phyloP scores from a whole-genome alignment of 768 basidiomycete genomes.

The Holtermanniella nyarrowii region DNA sequence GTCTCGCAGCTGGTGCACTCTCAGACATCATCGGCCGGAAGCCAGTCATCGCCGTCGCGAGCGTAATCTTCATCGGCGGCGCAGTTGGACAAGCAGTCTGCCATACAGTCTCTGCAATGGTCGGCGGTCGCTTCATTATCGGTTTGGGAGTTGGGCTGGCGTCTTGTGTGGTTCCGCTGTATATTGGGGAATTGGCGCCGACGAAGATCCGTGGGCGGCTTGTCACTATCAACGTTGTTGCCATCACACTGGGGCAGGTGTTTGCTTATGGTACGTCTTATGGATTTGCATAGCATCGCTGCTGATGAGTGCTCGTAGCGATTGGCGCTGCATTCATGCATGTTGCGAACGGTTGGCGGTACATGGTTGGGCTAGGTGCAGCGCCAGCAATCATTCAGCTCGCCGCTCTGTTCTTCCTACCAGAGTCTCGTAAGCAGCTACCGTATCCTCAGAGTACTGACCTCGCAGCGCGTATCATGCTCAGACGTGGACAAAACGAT shows the following conservation, averaged over 20 bases:
- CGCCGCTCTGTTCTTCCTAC: constrained; percentile 54
- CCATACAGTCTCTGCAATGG: constrained; percentile 62
- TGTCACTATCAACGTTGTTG: constrained; percentile 72
- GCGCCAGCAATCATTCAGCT: constrained; percentile 46
- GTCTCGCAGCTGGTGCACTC: constrained; percentile 56
- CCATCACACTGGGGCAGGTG: constrained; percentile 65
- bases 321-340: constrained; percentile 42
- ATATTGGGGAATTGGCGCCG: constrained; percentile 67
- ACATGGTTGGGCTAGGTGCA: constrained; percentile 70
- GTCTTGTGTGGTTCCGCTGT: constrained; percentile 66
- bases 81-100: constrained; percentile 58
- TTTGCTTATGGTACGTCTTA: constrained; percentile 66
- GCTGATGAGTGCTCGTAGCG: constrained; percentile 10
- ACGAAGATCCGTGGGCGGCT: constrained; percentile 53
- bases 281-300: constrained; percentile 44
- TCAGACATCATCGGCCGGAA: constrained; percentile 64
- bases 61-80: constrained; percentile 63
- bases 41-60: constrained; percentile 56
- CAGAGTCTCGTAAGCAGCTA: constrained; percentile 61
- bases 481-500: constrained; percentile 50
- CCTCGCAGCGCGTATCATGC: constrained; percentile 52
- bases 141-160: constrained; percentile 64
- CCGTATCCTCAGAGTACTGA: neutral
- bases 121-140: constrained; percentile 63
- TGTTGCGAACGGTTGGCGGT: constrained; percentile 60